These are phyloP conservation scores for Strigomonas culicis DNA, from an alignment of 208 protist species.

Conservation along the genomic window DNA sequence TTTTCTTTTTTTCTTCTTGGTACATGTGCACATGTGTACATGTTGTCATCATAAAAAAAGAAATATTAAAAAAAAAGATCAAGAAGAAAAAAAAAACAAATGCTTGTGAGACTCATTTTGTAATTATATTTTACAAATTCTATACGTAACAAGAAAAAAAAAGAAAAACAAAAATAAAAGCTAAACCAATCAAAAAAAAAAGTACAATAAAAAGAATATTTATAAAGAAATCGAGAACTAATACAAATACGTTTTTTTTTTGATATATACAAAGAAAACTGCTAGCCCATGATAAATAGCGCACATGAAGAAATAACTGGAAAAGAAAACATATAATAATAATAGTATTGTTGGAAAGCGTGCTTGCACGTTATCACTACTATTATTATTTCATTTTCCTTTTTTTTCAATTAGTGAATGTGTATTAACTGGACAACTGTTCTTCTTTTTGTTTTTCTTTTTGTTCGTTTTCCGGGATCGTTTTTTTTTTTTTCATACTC, in stretches of 20 bases:
- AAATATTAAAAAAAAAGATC: background rate
- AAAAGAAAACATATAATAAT: slow-evolving; percentile 2
- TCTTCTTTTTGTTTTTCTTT: slow-evolving; percentile 15
- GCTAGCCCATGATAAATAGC: no score
- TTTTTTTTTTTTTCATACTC: slow-evolving; percentile 3
- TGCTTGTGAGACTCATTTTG: background rate
- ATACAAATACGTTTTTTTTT: slow-evolving; percentile 7
- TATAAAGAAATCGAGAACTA: background rate
- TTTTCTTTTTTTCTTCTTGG: slow-evolving; percentile 8
- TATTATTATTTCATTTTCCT: slow-evolving; percentile 9
- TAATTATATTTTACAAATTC: background rate
- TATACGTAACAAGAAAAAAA: background rate
- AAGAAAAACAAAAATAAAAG: slow-evolving; percentile 3
- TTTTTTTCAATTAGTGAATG: background rate
- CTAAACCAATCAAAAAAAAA: background rate
- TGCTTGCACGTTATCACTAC: no score
- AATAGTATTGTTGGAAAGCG: no score
- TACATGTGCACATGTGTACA: background rate
- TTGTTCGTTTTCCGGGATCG: slow-evolving; percentile 7
- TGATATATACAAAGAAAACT: background rate
- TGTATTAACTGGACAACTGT: slow-evolving; percentile 2
- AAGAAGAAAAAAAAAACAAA: background rate
- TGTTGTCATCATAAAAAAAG: background rate
- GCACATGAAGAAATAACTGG: no score
- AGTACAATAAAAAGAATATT: background rate